A percentile compares a stretch with the other conserved stretches of the same genome.
Evolutionary conservation across 1,139 yeast genomes (phyloP).

Genomic region (Wickerhamomyces sp.): DNA sequence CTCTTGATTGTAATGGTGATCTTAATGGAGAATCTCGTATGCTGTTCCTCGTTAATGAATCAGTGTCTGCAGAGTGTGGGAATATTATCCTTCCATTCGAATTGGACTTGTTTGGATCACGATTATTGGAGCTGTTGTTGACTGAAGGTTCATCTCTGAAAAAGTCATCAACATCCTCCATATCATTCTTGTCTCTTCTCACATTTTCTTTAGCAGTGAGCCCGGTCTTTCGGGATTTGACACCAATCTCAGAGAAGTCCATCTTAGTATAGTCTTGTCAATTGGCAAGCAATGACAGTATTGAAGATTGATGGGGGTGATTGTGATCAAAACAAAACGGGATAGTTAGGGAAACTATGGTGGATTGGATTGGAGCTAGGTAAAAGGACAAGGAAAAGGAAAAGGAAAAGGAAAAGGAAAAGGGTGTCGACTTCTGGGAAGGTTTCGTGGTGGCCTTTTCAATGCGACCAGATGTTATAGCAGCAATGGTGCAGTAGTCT

Average conservation of each 20-base stretch:
- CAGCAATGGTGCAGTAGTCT: too few relatives aligned
- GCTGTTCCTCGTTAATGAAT: slow-evolving; percentile 1
- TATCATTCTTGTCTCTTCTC: slow-evolving; percentile 59
- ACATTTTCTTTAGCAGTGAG: slow-evolving; percentile 46
- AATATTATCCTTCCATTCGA: slow-evolving; percentile 12
- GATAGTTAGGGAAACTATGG: too few relatives aligned
- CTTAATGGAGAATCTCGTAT: slow-evolving; percentile 9
- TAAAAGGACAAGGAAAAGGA: too few relatives aligned
- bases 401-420: too few relatives aligned
- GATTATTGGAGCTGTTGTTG: slow-evolving; percentile 1
- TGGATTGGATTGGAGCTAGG: too few relatives aligned
- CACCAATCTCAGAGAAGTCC: slow-evolving; percentile 51
- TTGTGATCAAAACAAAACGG: background rate
- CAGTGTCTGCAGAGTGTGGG: slow-evolving; percentile 4
- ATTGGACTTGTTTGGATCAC: slow-evolving; percentile 7
- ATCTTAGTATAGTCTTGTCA: slow-evolving; percentile 11
- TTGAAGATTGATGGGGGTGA: background rate
- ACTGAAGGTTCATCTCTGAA: slow-evolving; percentile 42
- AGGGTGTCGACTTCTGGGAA: too few relatives aligned
- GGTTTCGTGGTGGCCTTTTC: too few relatives aligned
- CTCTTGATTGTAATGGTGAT: slow-evolving; percentile 12
- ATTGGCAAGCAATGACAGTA: background rate
- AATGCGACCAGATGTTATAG: too few relatives aligned
- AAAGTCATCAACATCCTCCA: slow-evolving; percentile 79
- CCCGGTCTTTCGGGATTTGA: slow-evolving; percentile 58